Evolutionary conservation across 2,329 filamentous ascomycete species (phyloP).

Genomic region (Paecilomyces dactylethromorphus): DNA sequence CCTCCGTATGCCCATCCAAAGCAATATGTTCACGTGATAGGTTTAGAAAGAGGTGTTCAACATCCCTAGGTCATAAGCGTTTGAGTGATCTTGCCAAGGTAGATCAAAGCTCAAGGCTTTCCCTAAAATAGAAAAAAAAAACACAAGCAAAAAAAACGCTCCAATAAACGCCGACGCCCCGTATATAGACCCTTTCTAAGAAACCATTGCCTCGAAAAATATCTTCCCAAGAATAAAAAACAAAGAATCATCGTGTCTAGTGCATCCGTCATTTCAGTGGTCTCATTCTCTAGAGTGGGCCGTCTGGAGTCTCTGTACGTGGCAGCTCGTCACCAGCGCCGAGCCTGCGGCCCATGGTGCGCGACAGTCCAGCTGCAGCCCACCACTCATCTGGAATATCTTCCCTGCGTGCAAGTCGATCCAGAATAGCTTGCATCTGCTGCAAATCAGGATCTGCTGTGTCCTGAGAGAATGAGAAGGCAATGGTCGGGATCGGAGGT

Average conservation of each 20-base stretch:
- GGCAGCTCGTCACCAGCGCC: conserved; percentile 16
- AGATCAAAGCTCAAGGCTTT: background rate
- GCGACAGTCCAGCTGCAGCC: conserved; percentile 62
- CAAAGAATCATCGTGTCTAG: background rate
- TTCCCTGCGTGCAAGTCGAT: conserved; percentile 61
- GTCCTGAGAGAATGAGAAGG: conserved; percentile 23
- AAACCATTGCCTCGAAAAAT: background rate
- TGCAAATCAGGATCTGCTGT: conserved; percentile 39
- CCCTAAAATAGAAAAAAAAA: background rate
- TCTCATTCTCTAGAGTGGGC: conserved; percentile 4
- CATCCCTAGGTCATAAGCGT: background rate
- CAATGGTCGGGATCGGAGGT: conserved; percentile 26
- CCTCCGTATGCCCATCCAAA: background rate
- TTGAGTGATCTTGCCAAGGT: background rate
- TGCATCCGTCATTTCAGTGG: conserved; percentile 1
- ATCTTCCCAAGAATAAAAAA: background rate
- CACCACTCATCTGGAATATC: conserved; percentile 82
- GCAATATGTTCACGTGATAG: background rate
- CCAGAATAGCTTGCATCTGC: conserved; percentile 66
- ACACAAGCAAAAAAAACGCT: background rate
- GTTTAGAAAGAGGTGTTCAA: background rate
- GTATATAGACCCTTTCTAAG: background rate
- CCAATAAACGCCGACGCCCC: background rate
- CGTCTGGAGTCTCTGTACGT: conserved; percentile 13
- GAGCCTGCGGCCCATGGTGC: conserved; percentile 38